Percentiles rank a stretch among this genome's conserved stretches.
Conservation (phyloP, 345 rosid genomes). For the Hibiscus mutabilis region DNA sequence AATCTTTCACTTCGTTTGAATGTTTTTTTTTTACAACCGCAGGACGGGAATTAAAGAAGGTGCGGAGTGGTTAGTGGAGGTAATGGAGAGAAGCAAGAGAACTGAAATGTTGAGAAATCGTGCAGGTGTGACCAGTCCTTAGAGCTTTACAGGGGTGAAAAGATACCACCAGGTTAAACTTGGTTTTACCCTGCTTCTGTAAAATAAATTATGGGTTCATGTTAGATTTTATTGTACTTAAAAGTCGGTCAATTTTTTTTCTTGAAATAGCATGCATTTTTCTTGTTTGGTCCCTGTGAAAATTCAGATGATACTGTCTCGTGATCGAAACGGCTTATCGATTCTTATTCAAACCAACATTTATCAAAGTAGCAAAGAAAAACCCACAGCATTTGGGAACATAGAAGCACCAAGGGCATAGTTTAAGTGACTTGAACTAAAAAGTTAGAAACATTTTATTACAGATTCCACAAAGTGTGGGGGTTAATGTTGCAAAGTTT, state of each 20-base stretch:
- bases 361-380: too few relatives aligned
- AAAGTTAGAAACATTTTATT: neutral
- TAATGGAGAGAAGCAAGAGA: conserved; percentile 98
- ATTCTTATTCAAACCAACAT: too few relatives aligned
- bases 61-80: conserved; percentile 82
- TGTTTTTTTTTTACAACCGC: conserved; percentile 19
- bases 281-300: too few relatives aligned
- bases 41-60: conserved; percentile 85
- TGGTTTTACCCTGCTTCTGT: conserved; percentile 18
- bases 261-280: too few relatives aligned
- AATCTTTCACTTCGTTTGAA: neutral
- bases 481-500: too few relatives aligned
- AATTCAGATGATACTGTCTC: too few relatives aligned
- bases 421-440: too few relatives aligned
- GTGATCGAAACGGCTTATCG: too few relatives aligned
- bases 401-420: too few relatives aligned
- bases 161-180: neutral
- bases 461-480: neutral
- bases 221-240: too few relatives aligned
- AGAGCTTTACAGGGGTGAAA: conserved; percentile 19
- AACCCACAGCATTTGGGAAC: too few relatives aligned
- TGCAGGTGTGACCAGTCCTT: conserved; percentile 40
- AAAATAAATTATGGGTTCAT: neutral
- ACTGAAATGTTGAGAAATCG: conserved; percentile 77
- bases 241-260: too few relatives aligned